Percentiles rank a stretch among this genome's conserved stretches.
phyloP scores from a whole-genome alignment of 108 stramenopile genomes.

The Nitzschia sp. region DNA sequence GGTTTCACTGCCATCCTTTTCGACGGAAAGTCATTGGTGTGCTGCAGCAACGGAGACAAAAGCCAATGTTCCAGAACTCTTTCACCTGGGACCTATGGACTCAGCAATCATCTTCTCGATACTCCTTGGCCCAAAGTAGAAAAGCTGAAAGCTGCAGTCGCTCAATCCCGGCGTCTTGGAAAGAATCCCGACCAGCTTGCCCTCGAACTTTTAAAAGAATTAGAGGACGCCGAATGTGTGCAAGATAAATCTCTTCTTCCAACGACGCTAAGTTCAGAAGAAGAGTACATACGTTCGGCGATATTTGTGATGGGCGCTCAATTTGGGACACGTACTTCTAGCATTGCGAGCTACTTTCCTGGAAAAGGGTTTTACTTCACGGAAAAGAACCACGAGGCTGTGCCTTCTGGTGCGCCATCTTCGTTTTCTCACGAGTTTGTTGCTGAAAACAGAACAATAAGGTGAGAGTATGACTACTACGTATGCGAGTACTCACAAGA shows the following conservation, averaged over 20 bases:
- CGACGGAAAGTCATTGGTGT: neutral
- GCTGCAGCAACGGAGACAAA: neutral
- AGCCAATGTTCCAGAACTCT: neutral
- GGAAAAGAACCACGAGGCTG: neutral
- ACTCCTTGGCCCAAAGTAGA: slow-evolving; percentile 1
- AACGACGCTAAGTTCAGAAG: neutral
- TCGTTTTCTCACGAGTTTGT: neutral
- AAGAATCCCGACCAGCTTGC: neutral
- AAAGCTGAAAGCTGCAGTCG: neutral
- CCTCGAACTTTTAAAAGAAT: neutral
- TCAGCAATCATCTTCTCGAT: slow-evolving; percentile 14
- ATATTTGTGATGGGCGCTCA: neutral
- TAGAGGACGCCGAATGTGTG: neutral
- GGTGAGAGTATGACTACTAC: too few species aligned
- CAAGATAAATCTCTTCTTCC: neutral
- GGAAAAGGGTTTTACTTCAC: neutral
- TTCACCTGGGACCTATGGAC: neutral
- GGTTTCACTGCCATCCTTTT: slow-evolving; percentile 4
- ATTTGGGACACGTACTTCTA: neutral
- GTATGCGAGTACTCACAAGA: too few species aligned
- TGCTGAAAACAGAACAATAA: too few species aligned
- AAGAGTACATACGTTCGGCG: neutral
- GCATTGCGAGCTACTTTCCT: neutral
- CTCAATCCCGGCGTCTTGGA: neutral
- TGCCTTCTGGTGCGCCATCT: neutral